phyloP scores from a whole-genome alignment of 2,329 filamentous ascomycete genomes.

The Chaetomium olivaceum region DNA sequence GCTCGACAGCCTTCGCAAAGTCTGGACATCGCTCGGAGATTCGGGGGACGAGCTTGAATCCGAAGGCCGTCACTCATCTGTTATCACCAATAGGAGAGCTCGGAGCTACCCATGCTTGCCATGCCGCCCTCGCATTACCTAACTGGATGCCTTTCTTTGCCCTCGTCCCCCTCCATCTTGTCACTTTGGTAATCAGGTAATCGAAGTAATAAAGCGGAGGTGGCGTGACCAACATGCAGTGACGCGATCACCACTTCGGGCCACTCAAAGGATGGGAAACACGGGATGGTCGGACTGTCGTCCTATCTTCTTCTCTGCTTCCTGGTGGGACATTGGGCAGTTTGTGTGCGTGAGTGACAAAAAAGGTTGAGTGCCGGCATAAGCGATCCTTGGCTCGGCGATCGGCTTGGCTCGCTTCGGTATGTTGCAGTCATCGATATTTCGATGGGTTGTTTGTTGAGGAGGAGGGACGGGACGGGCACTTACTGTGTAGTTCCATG shows the following conservation, averaged over 20 bases:
- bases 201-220: neutral
- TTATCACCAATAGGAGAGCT: constrained; percentile 11
- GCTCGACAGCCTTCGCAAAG: neutral
- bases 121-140: neutral
- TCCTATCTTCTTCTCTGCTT: neutral
- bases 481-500: neutral
- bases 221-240: constrained; percentile 10
- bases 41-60: neutral
- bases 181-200: neutral
- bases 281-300: neutral
- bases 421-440: neutral
- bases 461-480: neutral
- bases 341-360: no score
- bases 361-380: constrained; percentile 14
- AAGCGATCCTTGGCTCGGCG: constrained; percentile 1
- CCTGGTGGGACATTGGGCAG: neutral
- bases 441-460: no score
- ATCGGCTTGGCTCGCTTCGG: neutral
- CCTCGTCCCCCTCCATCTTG: neutral
- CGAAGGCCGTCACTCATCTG: neutral
- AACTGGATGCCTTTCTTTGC: constrained; percentile 1
- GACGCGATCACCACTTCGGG: neutral
- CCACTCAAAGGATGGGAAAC: neutral
- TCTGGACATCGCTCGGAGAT: neutral
- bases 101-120: constrained; percentile 12